phyloP scores from a whole-genome alignment of 2,329 filamentous ascomycete species.

The Ascocoryne sarcoides region DNA sequence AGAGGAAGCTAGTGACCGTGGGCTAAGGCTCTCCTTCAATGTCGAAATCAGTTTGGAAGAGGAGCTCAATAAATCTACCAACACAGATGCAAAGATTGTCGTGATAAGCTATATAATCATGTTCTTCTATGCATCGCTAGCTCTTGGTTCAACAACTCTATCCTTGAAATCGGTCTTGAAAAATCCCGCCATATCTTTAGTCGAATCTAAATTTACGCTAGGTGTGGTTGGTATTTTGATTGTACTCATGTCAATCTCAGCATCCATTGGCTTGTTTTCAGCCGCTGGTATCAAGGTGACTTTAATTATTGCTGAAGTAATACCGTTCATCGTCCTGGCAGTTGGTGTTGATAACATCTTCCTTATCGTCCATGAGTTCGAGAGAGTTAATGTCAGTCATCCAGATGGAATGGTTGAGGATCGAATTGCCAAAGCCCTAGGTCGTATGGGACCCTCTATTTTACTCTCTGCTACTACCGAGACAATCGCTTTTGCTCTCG shows the following conservation, averaged over 20 bases:
- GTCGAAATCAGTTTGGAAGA: constrained; percentile 92
- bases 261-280: constrained; percentile 91
- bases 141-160: constrained; percentile 79
- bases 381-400: constrained; percentile 85
- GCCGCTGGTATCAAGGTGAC: constrained; percentile 89
- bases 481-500: constrained; percentile 85
- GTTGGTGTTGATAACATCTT: constrained; percentile 99
- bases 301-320: constrained; percentile 95
- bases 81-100: constrained; percentile 95
- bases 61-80: constrained; percentile 95
- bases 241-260: constrained; percentile 93
- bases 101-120: constrained; percentile 96
- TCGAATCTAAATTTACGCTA: constrained; percentile 93
- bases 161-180: constrained; percentile 67
- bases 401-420: constrained; percentile 83
- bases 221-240: constrained; percentile 93
- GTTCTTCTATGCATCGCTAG: constrained; percentile 94
- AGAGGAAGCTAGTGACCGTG: constrained; percentile 65
- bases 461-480: constrained; percentile 91
- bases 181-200: constrained; percentile 76
- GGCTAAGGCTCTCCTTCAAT: constrained; percentile 83
- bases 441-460: constrained; percentile 94
- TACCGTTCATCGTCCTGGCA: constrained; percentile 91
- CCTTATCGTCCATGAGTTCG: constrained; percentile 95
- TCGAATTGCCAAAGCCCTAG: constrained; percentile 78